Evolutionary conservation across 2,329 filamentous ascomycete species (phyloP).

Genomic region (Fusarium lateritium): DNA sequence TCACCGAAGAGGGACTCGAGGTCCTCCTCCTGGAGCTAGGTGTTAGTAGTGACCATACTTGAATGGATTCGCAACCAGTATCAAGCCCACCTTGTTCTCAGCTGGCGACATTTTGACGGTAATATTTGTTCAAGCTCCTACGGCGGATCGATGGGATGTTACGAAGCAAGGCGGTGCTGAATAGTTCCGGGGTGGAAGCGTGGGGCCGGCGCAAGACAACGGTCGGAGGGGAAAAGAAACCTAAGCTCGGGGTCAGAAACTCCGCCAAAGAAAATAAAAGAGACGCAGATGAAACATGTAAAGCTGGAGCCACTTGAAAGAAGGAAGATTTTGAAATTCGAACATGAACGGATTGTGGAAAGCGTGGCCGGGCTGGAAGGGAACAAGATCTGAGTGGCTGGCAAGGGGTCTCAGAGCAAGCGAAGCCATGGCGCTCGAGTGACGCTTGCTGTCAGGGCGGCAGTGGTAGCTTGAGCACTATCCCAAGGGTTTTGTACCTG

Average conservation of each 20-base stretch:
- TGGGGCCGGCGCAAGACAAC: constrained; percentile 18
- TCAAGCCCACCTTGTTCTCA: constrained; percentile 53
- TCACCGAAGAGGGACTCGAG: constrained; percentile 76
- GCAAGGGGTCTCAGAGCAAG: constrained; percentile 36
- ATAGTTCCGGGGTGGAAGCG: constrained; percentile 29
- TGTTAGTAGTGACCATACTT: constrained; percentile 26
- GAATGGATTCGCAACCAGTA: constrained; percentile 1
- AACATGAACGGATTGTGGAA: constrained; percentile 30
- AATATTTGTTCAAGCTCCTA: constrained; percentile 33
- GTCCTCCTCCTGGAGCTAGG: constrained; percentile 56
- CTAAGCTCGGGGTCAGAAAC: constrained; percentile 35
- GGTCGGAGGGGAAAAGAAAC: constrained; percentile 20
- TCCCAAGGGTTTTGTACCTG: constrained; percentile 41
- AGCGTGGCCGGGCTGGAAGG: constrained; percentile 29
- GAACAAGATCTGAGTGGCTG: constrained; percentile 41
- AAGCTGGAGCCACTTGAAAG: constrained; percentile 18
- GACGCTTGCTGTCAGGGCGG: constrained; percentile 41
- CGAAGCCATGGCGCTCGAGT: constrained; percentile 38
- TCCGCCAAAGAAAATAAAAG: constrained; percentile 11
- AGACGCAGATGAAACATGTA: constrained; percentile 21
- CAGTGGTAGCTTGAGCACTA: constrained; percentile 17
- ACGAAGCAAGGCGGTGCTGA: constrained; percentile 22
- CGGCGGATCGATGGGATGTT: constrained; percentile 18
- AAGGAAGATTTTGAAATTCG: constrained; percentile 26
- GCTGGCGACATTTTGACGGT: constrained; percentile 50